These are phyloP conservation scores for Phalaenopsis hybrid DNA, from an alignment of 116 monocot species.

Conservation along the genomic window DNA sequence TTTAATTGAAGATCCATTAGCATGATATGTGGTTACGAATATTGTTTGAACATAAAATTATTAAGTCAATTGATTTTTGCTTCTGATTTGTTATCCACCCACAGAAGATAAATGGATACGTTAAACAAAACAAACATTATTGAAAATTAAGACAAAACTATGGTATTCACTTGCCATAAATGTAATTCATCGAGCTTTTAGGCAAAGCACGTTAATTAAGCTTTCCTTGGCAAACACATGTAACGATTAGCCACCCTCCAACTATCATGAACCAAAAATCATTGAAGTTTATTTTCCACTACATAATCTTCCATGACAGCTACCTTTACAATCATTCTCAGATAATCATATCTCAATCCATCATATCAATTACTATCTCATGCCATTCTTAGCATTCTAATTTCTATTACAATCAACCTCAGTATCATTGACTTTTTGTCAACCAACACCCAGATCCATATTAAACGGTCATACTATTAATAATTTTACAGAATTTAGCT, in stretches of 20 bases:
- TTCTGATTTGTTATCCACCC: neutral
- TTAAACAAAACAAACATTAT: neutral
- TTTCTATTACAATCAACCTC: neutral
- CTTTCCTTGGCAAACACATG: neutral
- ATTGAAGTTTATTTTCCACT: neutral
- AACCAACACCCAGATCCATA: neutral
- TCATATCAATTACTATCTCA: neutral
- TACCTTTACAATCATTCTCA: neutral
- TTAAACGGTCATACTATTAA: neutral
- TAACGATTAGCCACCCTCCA: neutral
- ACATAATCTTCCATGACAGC: neutral
- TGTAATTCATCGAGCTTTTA: neutral
- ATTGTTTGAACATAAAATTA: neutral
- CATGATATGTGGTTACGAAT: neutral
- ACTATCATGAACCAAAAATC: no score
- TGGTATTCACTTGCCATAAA: neutral
- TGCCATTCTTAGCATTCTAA: neutral
- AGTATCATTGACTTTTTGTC: neutral
- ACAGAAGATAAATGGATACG: neutral
- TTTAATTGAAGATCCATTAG: neutral
- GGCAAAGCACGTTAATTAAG: neutral
- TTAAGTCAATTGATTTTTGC: neutral
- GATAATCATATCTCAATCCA: neutral
- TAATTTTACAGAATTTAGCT: neutral
- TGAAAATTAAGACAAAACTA: neutral